Percentiles rank a stretch among this genome's conserved stretches.
Evolutionary conservation across 208 protist genomes (phyloP).

Genomic region (Porcisia deanei): DNA sequence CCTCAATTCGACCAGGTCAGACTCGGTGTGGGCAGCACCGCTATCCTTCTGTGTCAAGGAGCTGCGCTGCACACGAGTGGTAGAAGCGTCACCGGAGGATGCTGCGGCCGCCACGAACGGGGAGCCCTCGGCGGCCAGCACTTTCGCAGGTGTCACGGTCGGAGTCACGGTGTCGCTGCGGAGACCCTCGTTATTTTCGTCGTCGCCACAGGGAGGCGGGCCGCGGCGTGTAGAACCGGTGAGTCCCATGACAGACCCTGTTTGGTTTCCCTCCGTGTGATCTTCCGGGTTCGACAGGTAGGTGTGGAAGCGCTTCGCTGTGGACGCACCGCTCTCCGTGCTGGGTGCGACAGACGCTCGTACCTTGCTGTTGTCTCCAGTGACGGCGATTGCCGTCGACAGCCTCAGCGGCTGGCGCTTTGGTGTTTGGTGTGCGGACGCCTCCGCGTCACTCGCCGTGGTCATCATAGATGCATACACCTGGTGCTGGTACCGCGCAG

Average conservation of each 20-base stretch:
- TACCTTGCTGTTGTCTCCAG: neutral
- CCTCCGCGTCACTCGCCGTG: neutral
- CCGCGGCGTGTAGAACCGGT: conserved; percentile 26
- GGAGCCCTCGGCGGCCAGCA: conserved; percentile 31
- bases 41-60: conserved; percentile 21
- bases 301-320: conserved; percentile 21
- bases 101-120: conserved; percentile 24
- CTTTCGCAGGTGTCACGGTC: conserved; percentile 29
- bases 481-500: neutral
- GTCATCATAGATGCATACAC: neutral
- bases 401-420: conserved; percentile 8
- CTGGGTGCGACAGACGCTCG: neutral
- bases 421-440: conserved; percentile 19
- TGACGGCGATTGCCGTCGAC: neutral
- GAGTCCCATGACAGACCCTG: conserved; percentile 27
- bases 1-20: conserved; percentile 5
- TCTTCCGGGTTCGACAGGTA: conserved; percentile 29
- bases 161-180: conserved; percentile 14
- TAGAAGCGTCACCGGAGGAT: neutral
- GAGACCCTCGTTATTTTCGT: conserved; percentile 3
- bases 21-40: conserved; percentile 19
- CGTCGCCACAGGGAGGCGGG: conserved; percentile 4
- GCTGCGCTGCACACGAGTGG: neutral
- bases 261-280: conserved; percentile 26
- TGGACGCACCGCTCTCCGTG: conserved; percentile 5